phyloP scores from a whole-genome alignment of 306 rosid genomes.

The Cyclanthera cordifolia region DNA sequence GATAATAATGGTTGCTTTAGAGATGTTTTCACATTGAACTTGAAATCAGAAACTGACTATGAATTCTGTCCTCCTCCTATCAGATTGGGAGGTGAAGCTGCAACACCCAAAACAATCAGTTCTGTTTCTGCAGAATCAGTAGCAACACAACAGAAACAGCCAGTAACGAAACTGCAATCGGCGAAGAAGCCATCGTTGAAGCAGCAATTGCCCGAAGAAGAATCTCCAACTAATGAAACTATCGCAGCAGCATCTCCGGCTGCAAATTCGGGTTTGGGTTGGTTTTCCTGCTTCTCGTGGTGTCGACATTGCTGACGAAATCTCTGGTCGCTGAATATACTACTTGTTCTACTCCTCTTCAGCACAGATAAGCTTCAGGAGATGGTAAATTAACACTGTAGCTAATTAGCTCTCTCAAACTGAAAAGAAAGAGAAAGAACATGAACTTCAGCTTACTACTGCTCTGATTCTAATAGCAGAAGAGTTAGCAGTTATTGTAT shows the following conservation, averaged over 20 bases:
- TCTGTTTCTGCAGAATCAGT: background rate
- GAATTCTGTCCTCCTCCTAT: background rate
- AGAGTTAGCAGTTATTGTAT: background rate
- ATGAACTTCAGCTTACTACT: background rate
- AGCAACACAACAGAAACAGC: background rate
- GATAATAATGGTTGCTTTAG: background rate
- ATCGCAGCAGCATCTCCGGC: background rate
- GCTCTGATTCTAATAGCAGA: background rate
- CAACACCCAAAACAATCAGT: background rate
- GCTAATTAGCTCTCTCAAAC: background rate
- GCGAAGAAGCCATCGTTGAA: background rate
- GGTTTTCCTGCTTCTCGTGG: slow-evolving; percentile 14
- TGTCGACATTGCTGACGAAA: background rate
- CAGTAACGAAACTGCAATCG: background rate
- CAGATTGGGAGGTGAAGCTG: slow-evolving; percentile 11
- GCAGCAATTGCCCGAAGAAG: background rate
- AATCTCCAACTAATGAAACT: background rate
- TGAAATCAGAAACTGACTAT: background rate
- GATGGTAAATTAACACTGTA: background rate
- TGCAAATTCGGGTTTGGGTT: background rate
- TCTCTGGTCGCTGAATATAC: background rate
- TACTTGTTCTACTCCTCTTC: background rate
- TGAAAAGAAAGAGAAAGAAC: background rate
- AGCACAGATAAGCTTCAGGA: background rate
- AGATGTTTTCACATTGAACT: background rate